A percentile compares a stretch with the other conserved stretches of the same genome.
Evolutionary conservation across 768 basidiomycete genomes (phyloP).

Genomic region (Lentinus brumalis): DNA sequence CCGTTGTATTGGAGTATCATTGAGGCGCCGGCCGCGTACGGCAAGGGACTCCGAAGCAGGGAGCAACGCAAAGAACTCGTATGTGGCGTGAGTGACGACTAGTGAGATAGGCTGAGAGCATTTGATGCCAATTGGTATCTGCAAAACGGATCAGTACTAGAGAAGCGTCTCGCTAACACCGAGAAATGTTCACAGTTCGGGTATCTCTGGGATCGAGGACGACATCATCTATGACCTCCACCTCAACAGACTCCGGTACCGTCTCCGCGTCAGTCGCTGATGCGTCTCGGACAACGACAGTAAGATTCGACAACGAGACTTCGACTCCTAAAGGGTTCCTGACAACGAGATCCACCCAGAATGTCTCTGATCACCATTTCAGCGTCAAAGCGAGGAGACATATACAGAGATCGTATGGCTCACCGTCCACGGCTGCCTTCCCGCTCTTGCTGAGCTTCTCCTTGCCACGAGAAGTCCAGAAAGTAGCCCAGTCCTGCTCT

Average conservation of each 20-base stretch:
- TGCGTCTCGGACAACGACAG: slow-evolving; percentile 52
- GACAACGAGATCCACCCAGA: slow-evolving; percentile 75
- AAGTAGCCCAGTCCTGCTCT: slow-evolving; percentile 66
- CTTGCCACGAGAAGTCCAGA: slow-evolving; percentile 57
- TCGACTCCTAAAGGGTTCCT: slow-evolving; percentile 76
- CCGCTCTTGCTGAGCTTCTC: slow-evolving; percentile 56
- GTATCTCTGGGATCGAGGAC: slow-evolving; percentile 62
- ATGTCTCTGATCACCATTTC: slow-evolving; percentile 52
- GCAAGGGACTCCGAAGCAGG: slow-evolving; percentile 67
- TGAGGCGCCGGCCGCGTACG: slow-evolving; percentile 72
- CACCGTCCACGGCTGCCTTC: slow-evolving; percentile 67
- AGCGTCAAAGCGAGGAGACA: not conserved
- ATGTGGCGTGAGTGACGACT: slow-evolving; percentile 57
- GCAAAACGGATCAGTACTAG: not conserved
- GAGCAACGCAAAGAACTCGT: slow-evolving; percentile 74
- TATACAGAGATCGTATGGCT: slow-evolving; percentile 11
- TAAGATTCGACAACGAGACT: slow-evolving; percentile 65
- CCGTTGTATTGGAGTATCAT: slow-evolving; percentile 72
- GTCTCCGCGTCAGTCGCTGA: slow-evolving; percentile 33
- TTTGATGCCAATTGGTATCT: slow-evolving; percentile 69
- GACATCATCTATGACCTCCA: slow-evolving; percentile 65
- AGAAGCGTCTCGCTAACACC: slow-evolving; percentile 2
- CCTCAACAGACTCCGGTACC: slow-evolving; percentile 46
- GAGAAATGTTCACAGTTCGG: slow-evolving; percentile 52
- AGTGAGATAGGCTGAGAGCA: slow-evolving; percentile 54